These are phyloP conservation scores for Hypoxylon intermedium DNA, from an alignment of 495 filamentous ascomycete genomes.

Conservation along the genomic window DNA sequence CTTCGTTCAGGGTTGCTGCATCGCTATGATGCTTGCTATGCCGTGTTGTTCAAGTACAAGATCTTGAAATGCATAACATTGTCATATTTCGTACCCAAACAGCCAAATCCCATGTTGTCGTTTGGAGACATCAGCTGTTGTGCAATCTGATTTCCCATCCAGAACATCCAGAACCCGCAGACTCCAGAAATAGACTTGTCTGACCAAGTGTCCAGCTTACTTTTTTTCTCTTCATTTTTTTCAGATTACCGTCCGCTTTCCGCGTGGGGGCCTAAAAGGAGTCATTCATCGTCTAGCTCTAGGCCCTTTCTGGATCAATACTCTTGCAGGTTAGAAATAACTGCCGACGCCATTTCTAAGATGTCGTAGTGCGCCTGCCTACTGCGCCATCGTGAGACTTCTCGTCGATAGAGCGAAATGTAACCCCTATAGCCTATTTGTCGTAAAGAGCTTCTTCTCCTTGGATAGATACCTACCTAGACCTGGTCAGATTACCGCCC, in stretches of 20 bases:
- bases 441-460: too few relatives aligned
- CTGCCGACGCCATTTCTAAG: conserved; percentile 5
- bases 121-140: conserved; percentile 19
- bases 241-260: conserved; percentile 20
- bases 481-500: not conserved
- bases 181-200: conserved; percentile 34
- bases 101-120: conserved; percentile 16
- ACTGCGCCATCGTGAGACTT: conserved; percentile 16
- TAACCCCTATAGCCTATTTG: conserved; percentile 2
- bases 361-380: not conserved
- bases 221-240: too few relatives aligned
- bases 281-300: conserved; percentile 3
- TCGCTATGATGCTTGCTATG: conserved; percentile 13
- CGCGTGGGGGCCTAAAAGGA: conserved; percentile 25
- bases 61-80: conserved; percentile 25
- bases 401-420: conserved; percentile 7
- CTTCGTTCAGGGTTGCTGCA: conserved; percentile 26
- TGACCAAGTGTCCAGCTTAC: conserved; percentile 23
- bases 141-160: conserved; percentile 28
- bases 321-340: conserved; percentile 11
- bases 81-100: conserved; percentile 13
- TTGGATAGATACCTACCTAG: too few relatives aligned
- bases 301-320: conserved; percentile 2
- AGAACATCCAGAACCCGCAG: conserved; percentile 11
- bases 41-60: conserved; percentile 5